These are phyloP conservation scores for Suhomyces xylopsoci DNA, from an alignment of 805 yeast species.

Conservation along the genomic window DNA sequence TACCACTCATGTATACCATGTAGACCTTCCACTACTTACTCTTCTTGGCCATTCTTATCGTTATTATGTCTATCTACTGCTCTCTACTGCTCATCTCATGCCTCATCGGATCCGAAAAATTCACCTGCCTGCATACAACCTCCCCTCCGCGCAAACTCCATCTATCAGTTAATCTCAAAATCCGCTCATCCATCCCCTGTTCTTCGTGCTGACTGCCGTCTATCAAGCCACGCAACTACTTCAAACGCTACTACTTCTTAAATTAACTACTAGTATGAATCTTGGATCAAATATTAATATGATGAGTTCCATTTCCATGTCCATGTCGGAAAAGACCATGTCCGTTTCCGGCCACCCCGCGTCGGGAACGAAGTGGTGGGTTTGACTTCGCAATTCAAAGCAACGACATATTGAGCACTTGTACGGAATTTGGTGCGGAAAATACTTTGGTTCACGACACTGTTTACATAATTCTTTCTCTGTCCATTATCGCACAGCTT, in stretches of 20 bases:
- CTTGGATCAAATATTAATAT: neutral
- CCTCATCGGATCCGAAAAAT: neutral
- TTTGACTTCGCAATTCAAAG: constrained; percentile 27
- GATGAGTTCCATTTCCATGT: neutral
- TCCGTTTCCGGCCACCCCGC: constrained; percentile 3
- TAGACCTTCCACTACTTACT: constrained; percentile 19
- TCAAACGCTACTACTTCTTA: too few relatives aligned
- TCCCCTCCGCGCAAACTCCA: neutral
- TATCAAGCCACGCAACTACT: neutral
- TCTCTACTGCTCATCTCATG: neutral
- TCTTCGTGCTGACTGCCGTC: neutral
- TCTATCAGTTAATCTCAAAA: neutral
- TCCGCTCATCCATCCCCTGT: neutral
- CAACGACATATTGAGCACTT: neutral
- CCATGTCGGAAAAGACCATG: neutral
- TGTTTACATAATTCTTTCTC: neutral
- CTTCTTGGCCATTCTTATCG: constrained; percentile 35
- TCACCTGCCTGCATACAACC: neutral
- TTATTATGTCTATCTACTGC: neutral
- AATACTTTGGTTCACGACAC: neutral
- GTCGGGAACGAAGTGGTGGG: constrained; percentile 22
- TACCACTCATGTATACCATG: too few relatives aligned
- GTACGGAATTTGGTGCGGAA: neutral
- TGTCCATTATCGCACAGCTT: neutral
- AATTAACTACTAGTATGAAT: neutral